These are phyloP conservation scores for Cutaneotrichosporon spelunceum DNA, from an alignment of 1,284 basidiomycete species.

Conservation along the genomic window DNA sequence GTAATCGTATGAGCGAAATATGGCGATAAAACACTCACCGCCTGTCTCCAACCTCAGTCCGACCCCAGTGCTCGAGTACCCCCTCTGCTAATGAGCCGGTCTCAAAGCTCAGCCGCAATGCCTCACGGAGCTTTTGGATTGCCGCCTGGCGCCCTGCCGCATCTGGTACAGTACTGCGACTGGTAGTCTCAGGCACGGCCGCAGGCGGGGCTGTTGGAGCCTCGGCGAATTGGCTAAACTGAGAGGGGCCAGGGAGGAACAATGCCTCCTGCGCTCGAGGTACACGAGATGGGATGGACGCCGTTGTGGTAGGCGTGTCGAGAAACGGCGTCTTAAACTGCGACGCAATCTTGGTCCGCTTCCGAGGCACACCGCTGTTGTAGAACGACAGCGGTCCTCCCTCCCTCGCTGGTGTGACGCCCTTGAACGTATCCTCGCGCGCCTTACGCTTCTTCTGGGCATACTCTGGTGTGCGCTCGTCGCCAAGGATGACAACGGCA, in stretches of 20 bases:
- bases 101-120: constrained; percentile 13
- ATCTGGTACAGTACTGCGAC: not conserved
- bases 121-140: constrained; percentile 18
- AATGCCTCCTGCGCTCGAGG: not conserved
- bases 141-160: not conserved
- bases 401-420: constrained; percentile 29
- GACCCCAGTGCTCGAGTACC: constrained; percentile 22
- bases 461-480: constrained; percentile 16
- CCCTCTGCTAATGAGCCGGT: constrained; percentile 17
- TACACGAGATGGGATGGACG: not conserved
- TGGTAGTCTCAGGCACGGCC: not conserved
- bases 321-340: constrained; percentile 17
- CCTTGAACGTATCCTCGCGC: constrained; percentile 33
- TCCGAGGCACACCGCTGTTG: constrained; percentile 16
- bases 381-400: constrained; percentile 36
- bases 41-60: constrained; percentile 15
- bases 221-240: not conserved
- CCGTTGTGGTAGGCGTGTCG: not conserved
- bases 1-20: not conserved
- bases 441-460: constrained; percentile 28
- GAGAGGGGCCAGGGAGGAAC: constrained; percentile 1
- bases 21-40: constrained; percentile 13
- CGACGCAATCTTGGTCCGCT: not conserved
- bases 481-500: constrained; percentile 12
- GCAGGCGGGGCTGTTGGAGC: not conserved